Conservation (phyloP, 495 filamentous ascomycete genomes). For the Chaetomium cochliodes region DNA sequence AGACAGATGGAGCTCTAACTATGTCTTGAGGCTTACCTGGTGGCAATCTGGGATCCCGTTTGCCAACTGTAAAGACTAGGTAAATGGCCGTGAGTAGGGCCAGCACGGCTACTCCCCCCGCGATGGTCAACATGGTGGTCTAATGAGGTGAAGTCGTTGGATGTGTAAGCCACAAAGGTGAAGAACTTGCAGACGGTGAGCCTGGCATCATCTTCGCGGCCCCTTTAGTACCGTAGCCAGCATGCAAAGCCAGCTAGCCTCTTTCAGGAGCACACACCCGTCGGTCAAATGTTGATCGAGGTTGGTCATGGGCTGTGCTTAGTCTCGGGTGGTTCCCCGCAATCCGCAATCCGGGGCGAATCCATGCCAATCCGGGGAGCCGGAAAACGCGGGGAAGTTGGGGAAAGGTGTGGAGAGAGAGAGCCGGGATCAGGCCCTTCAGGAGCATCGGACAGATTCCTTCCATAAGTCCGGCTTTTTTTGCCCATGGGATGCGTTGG, state of each 20-base stretch:
- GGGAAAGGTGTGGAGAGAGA: neutral
- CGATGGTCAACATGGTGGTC: neutral
- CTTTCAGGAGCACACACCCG: neutral
- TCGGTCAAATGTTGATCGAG: conserved; percentile 3
- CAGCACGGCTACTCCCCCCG: neutral
- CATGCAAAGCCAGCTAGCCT: neutral
- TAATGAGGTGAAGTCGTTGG: neutral
- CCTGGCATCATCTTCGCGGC: neutral
- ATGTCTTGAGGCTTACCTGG: neutral
- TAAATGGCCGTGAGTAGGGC: neutral
- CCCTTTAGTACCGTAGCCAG: neutral
- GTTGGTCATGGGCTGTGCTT: neutral
- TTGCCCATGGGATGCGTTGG: no score
- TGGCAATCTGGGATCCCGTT: neutral
- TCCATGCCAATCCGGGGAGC: neutral
- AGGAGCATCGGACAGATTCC: no score
- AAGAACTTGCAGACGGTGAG: neutral
- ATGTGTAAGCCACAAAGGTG: neutral
- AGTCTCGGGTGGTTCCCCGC: neutral
- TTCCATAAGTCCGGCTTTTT: no score
- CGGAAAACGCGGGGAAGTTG: neutral
- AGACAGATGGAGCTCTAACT: neutral
- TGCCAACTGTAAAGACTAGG: neutral
- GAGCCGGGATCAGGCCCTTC: neutral
- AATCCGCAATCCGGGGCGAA: neutral